These are phyloP conservation scores for Sporothrix euskadiensis DNA, from an alignment of 2,329 filamentous ascomycete species.

Conservation along the genomic window DNA sequence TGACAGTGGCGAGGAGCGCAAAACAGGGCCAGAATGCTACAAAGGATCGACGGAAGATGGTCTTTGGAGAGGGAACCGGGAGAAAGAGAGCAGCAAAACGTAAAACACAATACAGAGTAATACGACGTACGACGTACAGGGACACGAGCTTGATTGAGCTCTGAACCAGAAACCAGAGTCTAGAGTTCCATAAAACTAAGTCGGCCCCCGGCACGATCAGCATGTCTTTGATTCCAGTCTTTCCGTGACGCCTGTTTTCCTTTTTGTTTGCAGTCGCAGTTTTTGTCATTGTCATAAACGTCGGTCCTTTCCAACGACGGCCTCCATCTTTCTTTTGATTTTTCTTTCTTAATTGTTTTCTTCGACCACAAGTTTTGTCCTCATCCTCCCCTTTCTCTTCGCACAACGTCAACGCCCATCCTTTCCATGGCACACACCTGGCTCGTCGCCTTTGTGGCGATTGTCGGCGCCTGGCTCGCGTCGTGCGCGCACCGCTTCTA, in stretches of 20 bases:
- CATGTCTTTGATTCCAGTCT: background rate
- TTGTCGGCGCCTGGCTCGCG: slow-evolving; percentile 13
- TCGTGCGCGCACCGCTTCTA: slow-evolving; percentile 21
- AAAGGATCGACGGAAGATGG: background rate
- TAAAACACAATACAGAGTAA: too few relatives aligned
- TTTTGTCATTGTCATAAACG: background rate
- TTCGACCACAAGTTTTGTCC: background rate
- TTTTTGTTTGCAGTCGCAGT: background rate
- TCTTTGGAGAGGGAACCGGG: background rate
- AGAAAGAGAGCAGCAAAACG: background rate
- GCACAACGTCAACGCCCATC: background rate
- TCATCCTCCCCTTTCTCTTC: background rate
- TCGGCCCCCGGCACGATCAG: background rate
- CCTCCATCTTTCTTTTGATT: background rate
- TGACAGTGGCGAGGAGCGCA: background rate
- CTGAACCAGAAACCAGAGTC: background rate
- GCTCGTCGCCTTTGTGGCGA: slow-evolving; percentile 9
- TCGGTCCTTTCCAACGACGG: background rate
- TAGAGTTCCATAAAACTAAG: background rate
- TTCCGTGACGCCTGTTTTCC: background rate
- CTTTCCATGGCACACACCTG: slow-evolving; percentile 16
- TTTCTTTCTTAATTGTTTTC: background rate
- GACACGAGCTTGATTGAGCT: background rate
- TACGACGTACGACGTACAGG: background rate
- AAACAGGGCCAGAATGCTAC: background rate